These are phyloP conservation scores for Monotropa hypopitys DNA, from an alignment of 179 eudicot genomes.

Conservation along the genomic window DNA sequence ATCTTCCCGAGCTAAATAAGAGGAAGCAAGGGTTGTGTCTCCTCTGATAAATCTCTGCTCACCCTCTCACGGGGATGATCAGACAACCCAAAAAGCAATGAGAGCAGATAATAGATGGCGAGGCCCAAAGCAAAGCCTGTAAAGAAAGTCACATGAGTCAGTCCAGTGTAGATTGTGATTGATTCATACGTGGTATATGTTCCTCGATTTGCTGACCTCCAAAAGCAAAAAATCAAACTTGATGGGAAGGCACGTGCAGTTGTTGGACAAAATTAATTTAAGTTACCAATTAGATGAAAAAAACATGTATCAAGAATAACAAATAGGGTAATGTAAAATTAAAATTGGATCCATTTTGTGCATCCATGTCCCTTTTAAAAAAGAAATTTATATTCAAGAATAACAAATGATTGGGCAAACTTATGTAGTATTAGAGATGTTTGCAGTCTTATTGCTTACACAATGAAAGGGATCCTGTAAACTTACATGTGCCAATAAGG, in stretches of 20 bases:
- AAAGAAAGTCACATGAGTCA: slow-evolving; percentile 59
- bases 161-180: slow-evolving; percentile 52
- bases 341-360: too few relatives aligned
- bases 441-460: too few relatives aligned
- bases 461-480: too few relatives aligned
- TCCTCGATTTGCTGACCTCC: slow-evolving; percentile 90
- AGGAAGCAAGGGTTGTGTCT: slow-evolving; percentile 45
- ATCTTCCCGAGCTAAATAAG: slow-evolving; percentile 68
- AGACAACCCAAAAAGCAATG: slow-evolving; percentile 41
- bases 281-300: too few relatives aligned
- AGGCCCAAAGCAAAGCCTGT: slow-evolving; percentile 46
- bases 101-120: slow-evolving; percentile 48
- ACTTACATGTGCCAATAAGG: too few relatives aligned
- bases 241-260: slow-evolving; percentile 94
- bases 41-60: slow-evolving; percentile 26
- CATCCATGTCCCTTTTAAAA: too few relatives aligned
- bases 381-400: too few relatives aligned
- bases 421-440: too few relatives aligned
- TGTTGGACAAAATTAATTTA: slow-evolving; percentile 85
- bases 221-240: slow-evolving; percentile 69
- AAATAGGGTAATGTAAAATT: too few relatives aligned
- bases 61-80: slow-evolving; percentile 12
- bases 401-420: too few relatives aligned
- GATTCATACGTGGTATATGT: too few relatives aligned
- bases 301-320: too few relatives aligned